phyloP scores from a whole-genome alignment of 2,329 filamentous ascomycete genomes.

The Colletotrichum incanum region DNA sequence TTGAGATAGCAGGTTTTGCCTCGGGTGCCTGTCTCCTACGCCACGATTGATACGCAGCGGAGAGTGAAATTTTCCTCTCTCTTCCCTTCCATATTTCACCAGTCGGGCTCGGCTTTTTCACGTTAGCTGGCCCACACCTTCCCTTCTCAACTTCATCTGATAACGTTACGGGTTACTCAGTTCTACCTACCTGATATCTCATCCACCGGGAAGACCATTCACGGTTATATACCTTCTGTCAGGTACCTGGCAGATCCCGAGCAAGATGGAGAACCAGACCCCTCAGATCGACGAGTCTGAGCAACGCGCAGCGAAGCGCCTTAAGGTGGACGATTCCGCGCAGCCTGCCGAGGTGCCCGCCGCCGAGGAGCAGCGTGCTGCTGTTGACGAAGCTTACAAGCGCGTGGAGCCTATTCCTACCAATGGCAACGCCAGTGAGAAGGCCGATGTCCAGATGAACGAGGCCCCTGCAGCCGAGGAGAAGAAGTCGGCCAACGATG shows the following conservation, averaged over 20 bases:
- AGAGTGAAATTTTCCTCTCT: constrained; percentile 5
- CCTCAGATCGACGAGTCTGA: constrained; percentile 37
- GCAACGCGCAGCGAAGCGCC: constrained; percentile 46
- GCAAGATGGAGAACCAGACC: constrained; percentile 32
- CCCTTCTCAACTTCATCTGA: constrained; percentile 22
- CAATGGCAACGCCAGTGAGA: constrained; percentile 30
- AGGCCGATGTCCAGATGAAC: constrained; percentile 35
- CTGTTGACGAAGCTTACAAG: constrained; percentile 35
- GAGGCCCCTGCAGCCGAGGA: constrained; percentile 17
- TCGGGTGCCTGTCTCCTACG: neutral
- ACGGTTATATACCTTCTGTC: neutral
- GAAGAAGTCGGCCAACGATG: constrained; percentile 1
- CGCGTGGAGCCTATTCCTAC: constrained; percentile 31
- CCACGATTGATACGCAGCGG: neutral
- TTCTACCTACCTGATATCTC: neutral
- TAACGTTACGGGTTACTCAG: constrained; percentile 6
- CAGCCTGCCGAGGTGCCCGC: constrained; percentile 4
- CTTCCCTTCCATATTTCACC: constrained; percentile 16
- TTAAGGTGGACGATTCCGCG: constrained; percentile 44
- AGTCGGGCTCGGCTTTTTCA: constrained; percentile 6
- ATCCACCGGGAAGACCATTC: neutral
- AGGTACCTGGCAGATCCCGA: neutral
- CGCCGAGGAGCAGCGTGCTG: constrained; percentile 32
- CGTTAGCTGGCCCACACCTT: constrained; percentile 21
- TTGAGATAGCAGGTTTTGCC: neutral